Percentiles rank a stretch among this genome's conserved stretches.
phyloP scores from a whole-genome alignment of 2,329 filamentous ascomycete species.

The Cercospora berteroae region DNA sequence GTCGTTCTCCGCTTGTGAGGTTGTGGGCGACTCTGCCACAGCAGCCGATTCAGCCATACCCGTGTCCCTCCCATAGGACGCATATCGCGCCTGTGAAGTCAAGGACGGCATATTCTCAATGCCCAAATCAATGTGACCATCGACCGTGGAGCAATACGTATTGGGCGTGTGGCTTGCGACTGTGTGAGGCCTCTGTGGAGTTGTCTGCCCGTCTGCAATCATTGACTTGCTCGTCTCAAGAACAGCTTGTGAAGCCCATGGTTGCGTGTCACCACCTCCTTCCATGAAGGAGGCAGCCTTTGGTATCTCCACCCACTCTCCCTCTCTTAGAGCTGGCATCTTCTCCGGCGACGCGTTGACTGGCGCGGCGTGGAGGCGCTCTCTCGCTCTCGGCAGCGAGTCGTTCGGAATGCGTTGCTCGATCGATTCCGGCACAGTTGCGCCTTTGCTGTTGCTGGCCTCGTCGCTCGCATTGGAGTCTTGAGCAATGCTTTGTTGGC shows the following conservation, averaged over 20 bases:
- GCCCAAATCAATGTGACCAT: constrained; percentile 14
- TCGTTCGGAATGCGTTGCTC: constrained; percentile 17
- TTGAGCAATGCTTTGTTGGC: not conserved
- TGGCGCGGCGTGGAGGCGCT: constrained; percentile 24
- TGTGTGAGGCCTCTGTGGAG: constrained; percentile 8
- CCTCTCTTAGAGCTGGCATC: constrained; percentile 26
- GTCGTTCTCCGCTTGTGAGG: constrained; percentile 29
- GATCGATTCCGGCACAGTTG: constrained; percentile 25
- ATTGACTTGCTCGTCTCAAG: constrained; percentile 42
- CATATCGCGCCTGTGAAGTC: constrained; percentile 9
- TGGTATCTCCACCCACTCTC: not conserved
- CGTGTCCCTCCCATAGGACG: not conserved
- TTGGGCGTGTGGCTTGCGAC: constrained; percentile 19
- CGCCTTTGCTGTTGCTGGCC: constrained; percentile 7
- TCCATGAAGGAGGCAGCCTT: constrained; percentile 39
- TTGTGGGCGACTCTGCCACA: constrained; percentile 19
- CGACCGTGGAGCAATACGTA: constrained; percentile 20
- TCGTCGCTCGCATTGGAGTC: not conserved
- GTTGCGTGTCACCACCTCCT: constrained; percentile 47
- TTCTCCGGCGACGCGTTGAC: constrained; percentile 26
- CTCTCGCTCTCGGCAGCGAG: constrained; percentile 11
- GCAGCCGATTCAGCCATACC: not conserved
- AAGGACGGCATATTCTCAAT: constrained; percentile 16
- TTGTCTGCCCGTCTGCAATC: constrained; percentile 9
- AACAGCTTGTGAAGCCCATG: constrained; percentile 43